These are phyloP conservation scores for button mushroom (Agaricus bisporus) DNA, from an alignment of 768 basidiomycete genomes.

Conservation along the genomic window DNA sequence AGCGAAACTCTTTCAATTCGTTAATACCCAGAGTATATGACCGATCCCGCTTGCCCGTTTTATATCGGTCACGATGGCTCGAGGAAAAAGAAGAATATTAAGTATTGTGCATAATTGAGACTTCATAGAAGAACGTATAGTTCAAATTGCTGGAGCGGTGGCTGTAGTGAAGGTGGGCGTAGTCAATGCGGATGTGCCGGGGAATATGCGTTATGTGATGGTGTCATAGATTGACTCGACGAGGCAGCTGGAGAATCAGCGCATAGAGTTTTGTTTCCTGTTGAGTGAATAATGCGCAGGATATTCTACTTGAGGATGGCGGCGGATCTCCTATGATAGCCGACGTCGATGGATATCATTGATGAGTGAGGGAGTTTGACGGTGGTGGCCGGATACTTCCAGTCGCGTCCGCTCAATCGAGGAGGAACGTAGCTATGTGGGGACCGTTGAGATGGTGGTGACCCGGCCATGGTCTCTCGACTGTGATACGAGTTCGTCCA, in stretches of 20 bases:
- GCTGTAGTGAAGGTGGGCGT: not conserved
- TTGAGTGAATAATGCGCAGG: not conserved
- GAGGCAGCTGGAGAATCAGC: conserved; percentile 1
- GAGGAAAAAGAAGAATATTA: conserved; percentile 2
- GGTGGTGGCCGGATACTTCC: not conserved
- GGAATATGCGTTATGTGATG: not conserved
- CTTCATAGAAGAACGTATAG: conserved; percentile 2
- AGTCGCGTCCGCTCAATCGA: not conserved
- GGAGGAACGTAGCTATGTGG: not conserved
- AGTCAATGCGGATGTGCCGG: not conserved
- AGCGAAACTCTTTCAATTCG: no score
- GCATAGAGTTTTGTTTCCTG: not conserved
- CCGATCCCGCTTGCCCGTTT: no score
- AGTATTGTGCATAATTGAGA: not conserved
- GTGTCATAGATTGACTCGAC: conserved; percentile 6
- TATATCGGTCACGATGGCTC: not conserved
- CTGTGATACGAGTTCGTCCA: conserved; percentile 4
- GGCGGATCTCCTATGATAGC: conserved; percentile 2
- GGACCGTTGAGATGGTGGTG: not conserved
- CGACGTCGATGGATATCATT: conserved; percentile 3
- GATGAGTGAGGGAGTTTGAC: conserved; percentile 1
- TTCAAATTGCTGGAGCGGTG: not conserved
- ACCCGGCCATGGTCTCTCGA: not conserved
- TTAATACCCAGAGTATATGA: no score
- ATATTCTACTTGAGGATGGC: not conserved